Evolutionary conservation across 2,329 filamentous ascomycete genomes (phyloP).

Genomic region (Proliferodiscus dingleyae): DNA sequence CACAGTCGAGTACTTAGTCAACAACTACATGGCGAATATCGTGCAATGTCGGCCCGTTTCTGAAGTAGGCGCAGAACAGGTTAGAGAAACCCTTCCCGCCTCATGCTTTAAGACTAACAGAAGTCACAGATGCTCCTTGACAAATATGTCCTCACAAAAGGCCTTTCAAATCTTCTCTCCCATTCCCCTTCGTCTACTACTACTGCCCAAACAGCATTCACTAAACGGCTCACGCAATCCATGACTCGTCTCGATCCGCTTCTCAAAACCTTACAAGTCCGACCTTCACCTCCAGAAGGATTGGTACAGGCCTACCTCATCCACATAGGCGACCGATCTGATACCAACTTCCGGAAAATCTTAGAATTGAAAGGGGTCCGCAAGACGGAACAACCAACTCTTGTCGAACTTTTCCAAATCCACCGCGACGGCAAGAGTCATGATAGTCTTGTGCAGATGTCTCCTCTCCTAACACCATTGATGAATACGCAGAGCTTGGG

Average conservation of each 20-base stretch:
- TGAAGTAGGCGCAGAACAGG: slow-evolving; percentile 90
- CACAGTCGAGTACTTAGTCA: slow-evolving; percentile 81
- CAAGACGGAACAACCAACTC: slow-evolving; percentile 73
- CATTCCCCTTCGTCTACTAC: slow-evolving; percentile 35
- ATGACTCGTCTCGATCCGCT: slow-evolving; percentile 87
- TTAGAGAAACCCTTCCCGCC: slow-evolving; percentile 32
- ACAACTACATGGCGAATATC: slow-evolving; percentile 74
- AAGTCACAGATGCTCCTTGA: slow-evolving; percentile 81
- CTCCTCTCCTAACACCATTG: slow-evolving; percentile 65
- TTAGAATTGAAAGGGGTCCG: slow-evolving; percentile 91
- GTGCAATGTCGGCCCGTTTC: slow-evolving; percentile 87
- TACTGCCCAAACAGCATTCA: slow-evolving; percentile 53
- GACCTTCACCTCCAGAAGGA: slow-evolving; percentile 83
- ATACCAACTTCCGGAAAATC: slow-evolving; percentile 93
- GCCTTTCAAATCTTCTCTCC: slow-evolving; percentile 66
- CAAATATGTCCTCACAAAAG: slow-evolving; percentile 83
- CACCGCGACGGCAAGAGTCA: slow-evolving; percentile 71
- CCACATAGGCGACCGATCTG: slow-evolving; percentile 89
- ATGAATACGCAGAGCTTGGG: slow-evolving; percentile 44
- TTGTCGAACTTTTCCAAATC: slow-evolving; percentile 77
- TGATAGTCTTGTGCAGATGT: slow-evolving; percentile 65
- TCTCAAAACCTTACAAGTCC: slow-evolving; percentile 94
- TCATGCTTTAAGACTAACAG: slow-evolving; percentile 9
- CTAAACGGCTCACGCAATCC: slow-evolving; percentile 78
- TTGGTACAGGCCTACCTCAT: slow-evolving; percentile 96